Evolutionary conservation across 1,284 basidiomycete genomes (phyloP), one percentile per base, ranked within the genome.

Genomic region (Ganoderma resinaceum): DNA sequence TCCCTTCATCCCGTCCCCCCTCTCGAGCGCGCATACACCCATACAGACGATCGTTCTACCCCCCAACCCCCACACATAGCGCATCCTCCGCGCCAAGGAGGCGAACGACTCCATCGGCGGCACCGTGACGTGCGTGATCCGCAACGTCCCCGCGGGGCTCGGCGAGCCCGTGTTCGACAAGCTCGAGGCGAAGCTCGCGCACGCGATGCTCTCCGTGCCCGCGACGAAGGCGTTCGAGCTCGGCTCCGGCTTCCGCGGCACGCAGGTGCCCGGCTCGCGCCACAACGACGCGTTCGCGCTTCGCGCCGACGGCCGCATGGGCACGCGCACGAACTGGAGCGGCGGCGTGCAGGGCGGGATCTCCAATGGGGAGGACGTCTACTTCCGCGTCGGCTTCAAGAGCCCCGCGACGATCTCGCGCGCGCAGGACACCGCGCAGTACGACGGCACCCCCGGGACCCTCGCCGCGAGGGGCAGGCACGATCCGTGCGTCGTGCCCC

Each of bases 161-260:
- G 98, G 98, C 66, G 98, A 99, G 81, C 98, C 98, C 58, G 94
- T 95, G 67, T 99, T 99, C 80, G 97, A 99, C 87, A 99, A 99
- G 84, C 92, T 99, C 78, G 98, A 99, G 81, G 98, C 98, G 40
- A 90, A 91, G 75, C 91, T 99, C 68, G 98, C 90, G 3, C 98
- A 99, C 80, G 98, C 98, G 20, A 99, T 99, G 97, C 89, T 99
- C 67, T 97, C 95, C 70, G 99, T 99, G 77, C 98, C 98, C 40
- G 97, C 98, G 8, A 99, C 98, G 67, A 99, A 99, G 80, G 96
- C 91, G 4, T 99, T 99, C 80, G 98, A 99, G 83, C 92, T 99
- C 74, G 98, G 98, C 61, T 97, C 95, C 33, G 98, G 98, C 38
- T 98, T 99, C 89, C 87, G 91, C 72, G 98, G 98, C 20, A 96